phyloP scores from a whole-genome alignment of 2,329 filamentous ascomycete species.

The Trichoderma lentiforme region DNA sequence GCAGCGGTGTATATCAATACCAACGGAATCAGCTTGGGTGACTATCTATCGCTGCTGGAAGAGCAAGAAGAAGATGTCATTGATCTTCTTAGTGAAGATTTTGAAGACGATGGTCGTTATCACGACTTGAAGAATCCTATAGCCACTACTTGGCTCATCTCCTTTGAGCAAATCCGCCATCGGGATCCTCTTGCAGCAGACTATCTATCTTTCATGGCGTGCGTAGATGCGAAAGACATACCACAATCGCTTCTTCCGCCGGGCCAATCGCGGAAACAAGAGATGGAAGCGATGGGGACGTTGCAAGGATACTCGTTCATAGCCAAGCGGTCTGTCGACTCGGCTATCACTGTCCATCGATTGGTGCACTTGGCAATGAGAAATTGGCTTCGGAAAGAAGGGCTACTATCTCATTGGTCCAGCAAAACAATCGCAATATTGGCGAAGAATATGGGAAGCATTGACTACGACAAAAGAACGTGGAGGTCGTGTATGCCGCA shows the following conservation, averaged over 20 bases:
- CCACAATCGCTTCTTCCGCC: constrained; percentile 27
- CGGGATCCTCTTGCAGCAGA: constrained; percentile 27
- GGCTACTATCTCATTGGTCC: not conserved
- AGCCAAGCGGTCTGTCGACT: not conserved
- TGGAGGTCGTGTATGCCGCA: not conserved
- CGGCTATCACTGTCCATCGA: not conserved
- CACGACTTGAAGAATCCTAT: constrained; percentile 27
- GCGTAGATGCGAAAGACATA: constrained; percentile 30
- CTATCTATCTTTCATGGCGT: constrained; percentile 31
- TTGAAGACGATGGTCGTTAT: constrained; percentile 32
- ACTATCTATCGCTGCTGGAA: constrained; percentile 29
- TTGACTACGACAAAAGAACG: not conserved
- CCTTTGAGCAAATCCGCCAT: constrained; percentile 30
- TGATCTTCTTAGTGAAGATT: constrained; percentile 30
- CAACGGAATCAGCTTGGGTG: constrained; percentile 22
- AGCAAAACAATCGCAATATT: not conserved
- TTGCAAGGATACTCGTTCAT: constrained; percentile 1
- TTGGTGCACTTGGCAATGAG: not conserved
- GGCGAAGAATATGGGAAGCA: not conserved
- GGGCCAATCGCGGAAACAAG: constrained; percentile 4
- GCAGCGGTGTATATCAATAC: constrained; percentile 36
- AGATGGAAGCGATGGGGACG: constrained; percentile 19
- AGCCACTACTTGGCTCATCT: constrained; percentile 34
- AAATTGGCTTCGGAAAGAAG: not conserved
- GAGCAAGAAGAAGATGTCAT: constrained; percentile 24